phyloP scores from a whole-genome alignment of 345 rosid species.

The Erucastrum elatum region DNA sequence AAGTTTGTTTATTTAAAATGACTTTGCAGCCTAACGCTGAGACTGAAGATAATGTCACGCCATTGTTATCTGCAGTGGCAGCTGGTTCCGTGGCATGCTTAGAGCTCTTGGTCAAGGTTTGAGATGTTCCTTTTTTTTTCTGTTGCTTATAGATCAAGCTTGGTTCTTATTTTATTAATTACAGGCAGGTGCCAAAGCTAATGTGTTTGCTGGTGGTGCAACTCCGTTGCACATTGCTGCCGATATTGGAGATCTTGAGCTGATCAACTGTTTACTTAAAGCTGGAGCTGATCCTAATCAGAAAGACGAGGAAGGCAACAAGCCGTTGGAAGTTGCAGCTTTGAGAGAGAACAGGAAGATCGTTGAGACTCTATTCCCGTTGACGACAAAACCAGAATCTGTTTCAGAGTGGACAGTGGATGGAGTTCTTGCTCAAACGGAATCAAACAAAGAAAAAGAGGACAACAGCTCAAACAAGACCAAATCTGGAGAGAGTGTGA shows the following conservation, averaged over 20 bases:
- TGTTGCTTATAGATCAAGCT: background rate
- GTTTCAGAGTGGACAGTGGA: constrained; percentile 77
- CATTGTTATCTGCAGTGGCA: constrained; percentile 84
- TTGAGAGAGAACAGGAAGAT: constrained; percentile 60
- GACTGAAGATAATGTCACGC: constrained; percentile 84
- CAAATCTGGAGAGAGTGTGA: constrained; percentile 34
- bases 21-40: constrained; percentile 80
- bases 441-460: constrained; percentile 49
- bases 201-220: constrained; percentile 80
- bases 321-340: constrained; percentile 85
- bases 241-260: constrained; percentile 64
- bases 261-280: constrained; percentile 68
- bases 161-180: constrained; percentile 18
- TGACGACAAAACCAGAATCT: constrained; percentile 53
- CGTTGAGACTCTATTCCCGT: constrained; percentile 75
- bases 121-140: constrained; percentile 21
- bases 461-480: constrained; percentile 41
- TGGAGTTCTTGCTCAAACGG: constrained; percentile 61
- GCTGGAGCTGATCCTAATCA: constrained; percentile 85
- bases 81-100: constrained; percentile 79
- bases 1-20: background rate
- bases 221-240: constrained; percentile 94
- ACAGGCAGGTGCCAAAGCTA: constrained; percentile 85
- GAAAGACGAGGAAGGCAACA: constrained; percentile 80
- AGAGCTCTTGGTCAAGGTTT: constrained; percentile 78